These are phyloP conservation scores for Asclepias syriaca DNA, from an alignment of 257 asterid genomes.

Conservation along the genomic window DNA sequence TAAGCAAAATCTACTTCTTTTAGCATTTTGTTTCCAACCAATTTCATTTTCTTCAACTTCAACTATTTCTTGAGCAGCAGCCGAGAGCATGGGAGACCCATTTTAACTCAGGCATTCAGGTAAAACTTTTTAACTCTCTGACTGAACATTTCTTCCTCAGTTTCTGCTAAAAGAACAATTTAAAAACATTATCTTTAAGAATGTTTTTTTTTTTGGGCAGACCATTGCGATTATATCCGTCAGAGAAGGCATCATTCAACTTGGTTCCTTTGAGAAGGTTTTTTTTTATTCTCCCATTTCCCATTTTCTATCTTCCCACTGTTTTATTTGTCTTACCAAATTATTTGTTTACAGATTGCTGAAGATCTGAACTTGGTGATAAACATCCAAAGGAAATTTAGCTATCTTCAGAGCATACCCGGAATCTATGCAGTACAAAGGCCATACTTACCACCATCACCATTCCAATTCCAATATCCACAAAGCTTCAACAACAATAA, in stretches of 20 bases:
- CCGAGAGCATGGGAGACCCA: slow-evolving; percentile 89
- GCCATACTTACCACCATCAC: slow-evolving; percentile 31
- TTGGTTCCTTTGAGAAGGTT: slow-evolving; percentile 77
- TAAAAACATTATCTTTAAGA: background rate
- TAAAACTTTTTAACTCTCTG: slow-evolving; percentile 6
- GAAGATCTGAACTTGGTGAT: slow-evolving; percentile 62
- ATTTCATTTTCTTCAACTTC: slow-evolving; percentile 7
- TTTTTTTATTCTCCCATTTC: background rate
- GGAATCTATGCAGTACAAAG: slow-evolving; percentile 55
- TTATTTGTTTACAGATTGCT: slow-evolving; percentile 29
- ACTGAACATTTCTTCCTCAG: background rate
- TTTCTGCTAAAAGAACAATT: background rate
- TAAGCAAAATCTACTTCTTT: slow-evolving; percentile 27
- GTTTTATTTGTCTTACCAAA: background rate
- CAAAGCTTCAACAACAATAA: slow-evolving; percentile 20
- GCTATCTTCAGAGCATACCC: slow-evolving; percentile 64
- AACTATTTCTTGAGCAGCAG: slow-evolving; percentile 34
- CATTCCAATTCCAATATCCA: slow-evolving; percentile 21
- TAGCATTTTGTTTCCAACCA: background rate
- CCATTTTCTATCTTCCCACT: background rate
- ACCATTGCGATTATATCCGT: slow-evolving; percentile 70
- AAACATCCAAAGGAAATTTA: slow-evolving; percentile 65
- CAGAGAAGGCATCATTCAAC: slow-evolving; percentile 73
- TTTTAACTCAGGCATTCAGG: slow-evolving; percentile 87
- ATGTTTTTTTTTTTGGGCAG: slow-evolving; percentile 30